Percentiles rank a stretch among this genome's conserved stretches.
Evolutionary conservation across 345 rosid genomes (phyloP).

Genomic region (Stellera chamaejasme): DNA sequence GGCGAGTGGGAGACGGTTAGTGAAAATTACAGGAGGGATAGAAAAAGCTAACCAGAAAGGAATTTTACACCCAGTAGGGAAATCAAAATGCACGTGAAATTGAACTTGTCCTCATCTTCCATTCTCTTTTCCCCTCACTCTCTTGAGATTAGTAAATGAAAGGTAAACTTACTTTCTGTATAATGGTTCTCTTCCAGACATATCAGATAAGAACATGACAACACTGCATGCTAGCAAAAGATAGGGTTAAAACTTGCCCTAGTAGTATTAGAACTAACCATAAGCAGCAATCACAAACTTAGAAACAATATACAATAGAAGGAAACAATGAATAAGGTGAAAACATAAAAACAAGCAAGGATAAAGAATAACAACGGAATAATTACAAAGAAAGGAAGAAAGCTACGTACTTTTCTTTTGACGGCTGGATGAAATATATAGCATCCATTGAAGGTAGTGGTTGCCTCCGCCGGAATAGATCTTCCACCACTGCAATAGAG

Average conservation of each 20-base stretch:
- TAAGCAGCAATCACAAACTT: no score
- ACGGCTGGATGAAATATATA: slow-evolving; percentile 78
- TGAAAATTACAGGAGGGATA: no score
- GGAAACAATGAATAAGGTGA: neutral
- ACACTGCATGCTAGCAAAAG: slow-evolving; percentile 63
- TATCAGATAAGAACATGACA: slow-evolving; percentile 94
- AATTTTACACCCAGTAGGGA: neutral
- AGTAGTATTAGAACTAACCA: neutral
- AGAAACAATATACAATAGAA: no score
- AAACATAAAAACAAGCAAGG: neutral
- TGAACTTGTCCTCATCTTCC: no score
- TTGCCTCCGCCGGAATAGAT: slow-evolving; percentile 83
- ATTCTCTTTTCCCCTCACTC: no score
- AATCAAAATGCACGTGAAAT: no score
- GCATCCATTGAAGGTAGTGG: slow-evolving; percentile 91
- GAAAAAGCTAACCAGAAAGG: neutral
- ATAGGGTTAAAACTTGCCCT: slow-evolving; percentile 15
- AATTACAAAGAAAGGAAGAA: neutral
- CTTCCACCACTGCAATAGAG: slow-evolving; percentile 79
- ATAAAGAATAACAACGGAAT: neutral
- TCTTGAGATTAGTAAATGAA: neutral
- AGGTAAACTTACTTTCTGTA: slow-evolving; percentile 58
- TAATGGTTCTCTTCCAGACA: slow-evolving; percentile 96
- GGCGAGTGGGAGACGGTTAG: no score
- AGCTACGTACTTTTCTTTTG: slow-evolving; percentile 72